Evolutionary conservation across 495 filamentous ascomycete genomes (phyloP), one percentile per base, ranked within the genome.

Genomic region (Penicillium verhagenii): DNA sequence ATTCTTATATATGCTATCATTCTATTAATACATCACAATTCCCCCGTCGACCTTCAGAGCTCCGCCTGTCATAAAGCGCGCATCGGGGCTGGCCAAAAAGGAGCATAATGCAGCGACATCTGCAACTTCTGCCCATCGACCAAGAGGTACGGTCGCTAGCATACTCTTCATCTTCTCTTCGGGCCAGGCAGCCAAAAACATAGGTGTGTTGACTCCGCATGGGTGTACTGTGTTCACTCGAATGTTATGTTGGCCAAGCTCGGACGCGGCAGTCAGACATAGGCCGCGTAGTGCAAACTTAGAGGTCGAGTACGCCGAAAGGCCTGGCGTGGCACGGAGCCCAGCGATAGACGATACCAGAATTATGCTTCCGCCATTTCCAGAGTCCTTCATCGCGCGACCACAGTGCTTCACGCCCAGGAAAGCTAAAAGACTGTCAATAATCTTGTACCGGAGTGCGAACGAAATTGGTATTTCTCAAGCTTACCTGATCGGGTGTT

Each of bases 221-320:
- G 59, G 59, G 33, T 62, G 59, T 14, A 64, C 57, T 7, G 59
- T 64, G 23, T 61, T 64, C 13, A 64, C 61, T 1, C 61, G 53
- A 29, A 61, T 64, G 26, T 59, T 54, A 38, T 50, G 44, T 25
- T 61, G 53, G 5, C 54, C 58, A 9, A 64, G 33, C 20, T 61
- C 61, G 6, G 53, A 49, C 13, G 61, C 61, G 1, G 61, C 61
- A 20, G 59, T 61, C 14, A 58, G 24, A 31, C 57, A 59, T 16
- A 64, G 49, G 6, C 61, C 61, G 2, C 58, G 53, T 9, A 64
- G 50, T 6, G 61, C 58, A 20, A 53, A 64, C 24, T 64, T 61
- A 1, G 61, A 56, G 14, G 45, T 50, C 8, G 61, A 61, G 29
- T 63, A 60, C 3, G 53, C 56, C 1, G 48, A 55, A 10, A 61